Percentiles rank a stretch among this genome's conserved stretches.
Conservation (phyloP, 371 early-diverging fungal species). For the Mucor piriformis region DNA sequence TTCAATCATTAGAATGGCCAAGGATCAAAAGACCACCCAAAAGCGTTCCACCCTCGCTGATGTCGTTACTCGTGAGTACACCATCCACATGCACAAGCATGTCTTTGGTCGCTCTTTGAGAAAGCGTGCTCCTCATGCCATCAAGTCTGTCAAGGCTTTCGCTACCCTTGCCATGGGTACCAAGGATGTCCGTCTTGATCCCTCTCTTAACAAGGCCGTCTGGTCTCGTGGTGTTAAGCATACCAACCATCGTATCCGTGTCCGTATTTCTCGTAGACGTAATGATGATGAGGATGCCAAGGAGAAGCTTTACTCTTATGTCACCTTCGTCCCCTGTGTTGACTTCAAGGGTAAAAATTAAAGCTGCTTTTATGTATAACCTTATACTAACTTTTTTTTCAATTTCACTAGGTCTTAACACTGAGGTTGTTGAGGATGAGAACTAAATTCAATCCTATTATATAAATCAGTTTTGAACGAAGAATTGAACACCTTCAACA, state of each 20-base stretch:
- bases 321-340: constrained; percentile 82
- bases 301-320: constrained; percentile 93
- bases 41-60: constrained; percentile 69
- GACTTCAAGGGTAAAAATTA: constrained; percentile 76
- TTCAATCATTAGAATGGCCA: constrained; percentile 40
- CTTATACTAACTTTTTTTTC: neutral
- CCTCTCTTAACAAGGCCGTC: constrained; percentile 78
- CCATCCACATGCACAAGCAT: constrained; percentile 93
- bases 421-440: constrained; percentile 18
- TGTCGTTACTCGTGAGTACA: constrained; percentile 91
- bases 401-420: constrained; percentile 17
- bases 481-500: too few relatives aligned
- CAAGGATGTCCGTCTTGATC: constrained; percentile 80
- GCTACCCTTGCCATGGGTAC: constrained; percentile 91
- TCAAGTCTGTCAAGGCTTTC: constrained; percentile 89
- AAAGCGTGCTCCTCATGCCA: constrained; percentile 93
- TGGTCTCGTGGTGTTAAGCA: constrained; percentile 92
- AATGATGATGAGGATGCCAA: constrained; percentile 93
- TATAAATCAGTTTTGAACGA: too few relatives aligned
- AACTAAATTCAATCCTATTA: constrained; percentile 5
- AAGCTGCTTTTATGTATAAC: neutral
- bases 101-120: constrained; percentile 87
- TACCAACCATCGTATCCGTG: constrained; percentile 91
- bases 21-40: constrained; percentile 47
- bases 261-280: constrained; percentile 89